Conservation (phyloP, 139 green algal genomes). For the Ettlia oleoabundans region DNA sequence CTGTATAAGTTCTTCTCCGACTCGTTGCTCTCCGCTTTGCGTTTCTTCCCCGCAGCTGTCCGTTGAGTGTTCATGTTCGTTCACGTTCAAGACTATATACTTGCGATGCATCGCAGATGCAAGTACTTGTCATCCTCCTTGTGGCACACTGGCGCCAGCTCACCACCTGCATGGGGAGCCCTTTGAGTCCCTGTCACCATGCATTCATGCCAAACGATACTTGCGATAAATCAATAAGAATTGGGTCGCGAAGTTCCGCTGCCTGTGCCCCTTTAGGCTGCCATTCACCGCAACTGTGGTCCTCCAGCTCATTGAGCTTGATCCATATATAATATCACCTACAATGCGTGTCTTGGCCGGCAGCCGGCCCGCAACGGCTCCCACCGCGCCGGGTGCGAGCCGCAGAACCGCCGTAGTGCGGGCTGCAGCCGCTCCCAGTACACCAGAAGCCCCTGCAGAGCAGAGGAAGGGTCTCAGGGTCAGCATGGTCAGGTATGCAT, state of each 20-base stretch:
- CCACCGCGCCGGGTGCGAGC: too few species aligned
- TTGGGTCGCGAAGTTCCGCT: too few species aligned
- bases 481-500: slow-evolving; percentile 58
- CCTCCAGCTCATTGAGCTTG: neutral
- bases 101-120: too few species aligned
- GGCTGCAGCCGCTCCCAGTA: neutral
- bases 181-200: neutral
- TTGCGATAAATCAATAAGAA: too few species aligned
- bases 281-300: neutral
- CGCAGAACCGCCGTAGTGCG: neutral
- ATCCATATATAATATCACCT: neutral
- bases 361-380: neutral
- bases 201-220: too few species aligned
- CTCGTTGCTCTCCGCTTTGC: slow-evolving; percentile 46
- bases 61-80: too few species aligned
- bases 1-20: slow-evolving; percentile 60
- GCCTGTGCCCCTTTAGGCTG: neutral
- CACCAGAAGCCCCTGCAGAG: slow-evolving; percentile 1
- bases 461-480: slow-evolving; percentile 44
- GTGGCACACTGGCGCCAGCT: too few species aligned
- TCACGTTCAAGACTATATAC: too few species aligned
- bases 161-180: too few species aligned
- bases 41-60: slow-evolving; percentile 57
- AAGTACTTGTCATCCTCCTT: too few species aligned
- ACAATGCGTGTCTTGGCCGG: neutral